These are phyloP conservation scores for Ceratocystis huliohia DNA, from an alignment of 2,329 filamentous ascomycete species.

Conservation along the genomic window DNA sequence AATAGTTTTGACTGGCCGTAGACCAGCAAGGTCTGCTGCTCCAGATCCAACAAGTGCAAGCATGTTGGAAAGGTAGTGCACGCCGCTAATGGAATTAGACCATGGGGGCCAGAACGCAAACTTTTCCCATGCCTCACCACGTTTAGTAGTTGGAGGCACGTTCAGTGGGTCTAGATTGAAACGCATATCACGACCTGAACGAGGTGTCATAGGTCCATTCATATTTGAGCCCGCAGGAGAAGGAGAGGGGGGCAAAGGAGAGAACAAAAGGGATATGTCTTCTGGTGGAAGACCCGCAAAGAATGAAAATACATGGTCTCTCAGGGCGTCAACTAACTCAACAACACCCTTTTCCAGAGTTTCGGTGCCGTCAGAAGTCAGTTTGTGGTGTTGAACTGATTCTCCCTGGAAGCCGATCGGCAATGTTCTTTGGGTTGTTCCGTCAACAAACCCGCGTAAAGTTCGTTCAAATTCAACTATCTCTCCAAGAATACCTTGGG, in stretches of 20 bases:
- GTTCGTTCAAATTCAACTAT: conserved; percentile 90
- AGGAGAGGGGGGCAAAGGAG: conserved; percentile 60
- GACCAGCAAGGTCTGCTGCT: conserved; percentile 69
- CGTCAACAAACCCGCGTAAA: conserved; percentile 77
- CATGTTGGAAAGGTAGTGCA: conserved; percentile 75
- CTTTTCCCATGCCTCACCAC: conserved; percentile 81
- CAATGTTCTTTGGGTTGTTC: conserved; percentile 65
- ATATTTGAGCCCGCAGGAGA: conserved; percentile 43
- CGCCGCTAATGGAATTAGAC: conserved; percentile 83
- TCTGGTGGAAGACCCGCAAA: conserved; percentile 83
- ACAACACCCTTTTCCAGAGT: conserved; percentile 65
- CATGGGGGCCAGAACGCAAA: conserved; percentile 93
- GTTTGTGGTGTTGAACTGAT: conserved; percentile 65
- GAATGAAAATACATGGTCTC: conserved; percentile 66
- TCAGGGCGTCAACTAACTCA: conserved; percentile 72
- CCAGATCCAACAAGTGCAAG: conserved; percentile 73
- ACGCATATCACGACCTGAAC: conserved; percentile 52
- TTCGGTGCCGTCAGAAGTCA: conserved; percentile 56
- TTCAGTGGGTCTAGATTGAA: conserved; percentile 72
- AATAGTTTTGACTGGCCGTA: conserved; percentile 50
- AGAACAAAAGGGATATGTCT: conserved; percentile 77
- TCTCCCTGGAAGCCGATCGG: conserved; percentile 72
- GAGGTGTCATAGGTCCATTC: conserved; percentile 35
- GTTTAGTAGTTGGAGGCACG: conserved; percentile 61
- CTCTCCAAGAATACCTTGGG: conserved; percentile 73